Evolutionary conservation across 1,284 basidiomycete species (phyloP).

Genomic region (Meira miltonrushii): DNA sequence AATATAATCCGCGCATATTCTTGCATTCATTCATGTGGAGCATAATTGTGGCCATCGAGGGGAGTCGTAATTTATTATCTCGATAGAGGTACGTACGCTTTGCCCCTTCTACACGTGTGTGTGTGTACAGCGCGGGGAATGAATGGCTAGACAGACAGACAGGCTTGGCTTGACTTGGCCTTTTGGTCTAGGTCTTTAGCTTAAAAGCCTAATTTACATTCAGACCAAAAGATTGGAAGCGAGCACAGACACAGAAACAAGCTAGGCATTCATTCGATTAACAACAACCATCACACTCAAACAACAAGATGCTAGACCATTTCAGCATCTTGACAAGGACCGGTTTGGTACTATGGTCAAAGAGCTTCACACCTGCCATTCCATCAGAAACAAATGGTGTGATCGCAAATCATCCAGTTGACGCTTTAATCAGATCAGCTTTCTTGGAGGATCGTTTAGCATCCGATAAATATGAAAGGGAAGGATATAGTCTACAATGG

Average conservation of each 20-base stretch:
- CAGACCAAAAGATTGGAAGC: neutral
- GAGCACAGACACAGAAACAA: neutral
- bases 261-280: neutral
- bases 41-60: too few relatives aligned
- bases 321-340: conserved; percentile 38
- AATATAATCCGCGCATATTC: too few relatives aligned
- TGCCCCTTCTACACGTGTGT: too few relatives aligned
- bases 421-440: conserved; percentile 40
- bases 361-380: conserved; percentile 30
- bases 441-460: conserved; percentile 45
- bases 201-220: too few relatives aligned
- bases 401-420: conserved; percentile 27
- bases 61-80: too few relatives aligned
- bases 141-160: too few relatives aligned
- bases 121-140: too few relatives aligned
- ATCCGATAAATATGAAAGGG: conserved; percentile 38
- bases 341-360: conserved; percentile 46
- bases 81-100: too few relatives aligned
- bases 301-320: conserved; percentile 37
- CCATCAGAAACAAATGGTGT: conserved; percentile 12
- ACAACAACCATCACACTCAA: neutral
- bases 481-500: conserved; percentile 46
- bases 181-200: too few relatives aligned
- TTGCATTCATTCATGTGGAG: too few relatives aligned
- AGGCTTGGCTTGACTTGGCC: too few relatives aligned